Conservation (phyloP, 2,329 filamentous ascomycete genomes). For the Chaetomiaceae sp. region DNA sequence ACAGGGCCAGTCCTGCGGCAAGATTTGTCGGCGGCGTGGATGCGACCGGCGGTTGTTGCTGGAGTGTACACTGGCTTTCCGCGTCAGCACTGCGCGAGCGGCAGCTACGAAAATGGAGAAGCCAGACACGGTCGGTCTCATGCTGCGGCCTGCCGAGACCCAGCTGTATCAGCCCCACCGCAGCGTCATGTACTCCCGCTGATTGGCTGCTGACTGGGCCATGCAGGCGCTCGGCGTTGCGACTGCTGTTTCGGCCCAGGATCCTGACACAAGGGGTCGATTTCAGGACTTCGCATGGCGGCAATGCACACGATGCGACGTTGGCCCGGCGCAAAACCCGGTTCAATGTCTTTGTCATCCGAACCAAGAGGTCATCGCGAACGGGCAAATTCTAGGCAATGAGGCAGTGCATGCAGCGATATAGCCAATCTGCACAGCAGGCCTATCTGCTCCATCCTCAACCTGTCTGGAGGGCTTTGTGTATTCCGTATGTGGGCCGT, state of each 20-base stretch:
- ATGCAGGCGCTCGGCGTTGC: conserved; percentile 17
- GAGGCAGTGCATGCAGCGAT: too few relatives aligned
- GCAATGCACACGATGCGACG: too few relatives aligned
- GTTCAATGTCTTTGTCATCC: conserved; percentile 12
- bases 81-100: background rate
- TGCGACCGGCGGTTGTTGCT: background rate
- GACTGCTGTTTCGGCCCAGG: conserved; percentile 24
- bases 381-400: too few relatives aligned
- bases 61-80: too few relatives aligned
- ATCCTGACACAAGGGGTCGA: conserved; percentile 25
- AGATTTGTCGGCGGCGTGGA: conserved; percentile 1
- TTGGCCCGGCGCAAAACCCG: too few relatives aligned
- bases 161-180: conserved; percentile 2
- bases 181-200: background rate
- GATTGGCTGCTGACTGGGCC: conserved; percentile 16
- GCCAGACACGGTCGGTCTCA: background rate
- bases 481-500: too few relatives aligned
- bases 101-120: conserved; percentile 3
- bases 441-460: too few relatives aligned
- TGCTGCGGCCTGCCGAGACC: conserved; percentile 8
- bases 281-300: too few relatives aligned
- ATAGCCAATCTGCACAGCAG: too few relatives aligned
- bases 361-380: too few relatives aligned
- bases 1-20: conserved; percentile 14
- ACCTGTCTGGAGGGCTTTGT: too few relatives aligned